Evolutionary conservation across 116 monocot genomes (phyloP).

Genomic region (Dioscorea cayenensis): DNA sequence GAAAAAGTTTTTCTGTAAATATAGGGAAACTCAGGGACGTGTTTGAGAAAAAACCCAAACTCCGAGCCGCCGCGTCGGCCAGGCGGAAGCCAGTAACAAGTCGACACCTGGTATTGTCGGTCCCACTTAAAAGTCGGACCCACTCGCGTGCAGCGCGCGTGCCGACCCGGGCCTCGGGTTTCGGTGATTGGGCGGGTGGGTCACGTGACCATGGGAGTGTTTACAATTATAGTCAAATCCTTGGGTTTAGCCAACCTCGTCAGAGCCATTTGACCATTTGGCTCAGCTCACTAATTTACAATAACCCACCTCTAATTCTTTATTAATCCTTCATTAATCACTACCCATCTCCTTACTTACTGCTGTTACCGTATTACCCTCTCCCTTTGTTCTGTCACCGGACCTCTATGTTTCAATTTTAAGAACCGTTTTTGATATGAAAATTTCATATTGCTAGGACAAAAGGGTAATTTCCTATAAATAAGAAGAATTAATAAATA

Average conservation of each 20-base stretch:
- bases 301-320: too few relatives aligned
- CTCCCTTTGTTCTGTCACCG: too few relatives aligned
- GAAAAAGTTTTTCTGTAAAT: too few relatives aligned
- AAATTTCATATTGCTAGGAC: too few relatives aligned
- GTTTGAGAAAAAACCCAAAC: neutral
- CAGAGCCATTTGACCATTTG: neutral
- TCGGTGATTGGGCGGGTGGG: neutral
- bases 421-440: too few relatives aligned
- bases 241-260: slow-evolving; percentile 6
- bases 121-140: neutral
- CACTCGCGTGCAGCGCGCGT: neutral
- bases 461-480: too few relatives aligned
- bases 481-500: too few relatives aligned
- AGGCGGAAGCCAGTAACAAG: neutral
- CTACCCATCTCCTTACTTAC: too few relatives aligned
- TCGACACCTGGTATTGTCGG: neutral
- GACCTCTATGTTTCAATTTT: too few relatives aligned
- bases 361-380: too few relatives aligned
- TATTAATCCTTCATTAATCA: too few relatives aligned
- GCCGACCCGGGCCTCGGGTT: neutral
- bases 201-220: slow-evolving; percentile 2
- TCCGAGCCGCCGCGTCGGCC: neutral
- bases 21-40: neutral
- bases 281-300: too few relatives aligned
- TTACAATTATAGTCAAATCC: slow-evolving; percentile 9